phyloP scores from a whole-genome alignment of 192 early-diverging fungal species.

The Paraglomus brasilianum region DNA sequence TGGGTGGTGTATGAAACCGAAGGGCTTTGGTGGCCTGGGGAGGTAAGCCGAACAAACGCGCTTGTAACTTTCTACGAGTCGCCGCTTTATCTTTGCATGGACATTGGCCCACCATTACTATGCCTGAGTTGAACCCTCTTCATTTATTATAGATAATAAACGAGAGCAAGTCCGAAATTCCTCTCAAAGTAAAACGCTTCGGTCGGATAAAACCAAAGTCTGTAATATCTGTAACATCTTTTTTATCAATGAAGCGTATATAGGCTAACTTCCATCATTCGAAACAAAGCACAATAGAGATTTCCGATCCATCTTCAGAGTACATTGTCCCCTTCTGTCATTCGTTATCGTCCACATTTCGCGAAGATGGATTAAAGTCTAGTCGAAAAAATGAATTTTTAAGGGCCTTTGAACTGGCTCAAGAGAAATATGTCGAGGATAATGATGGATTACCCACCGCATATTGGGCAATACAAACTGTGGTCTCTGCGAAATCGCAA shows the following conservation, averaged over 20 bases:
- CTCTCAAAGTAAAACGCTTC: neutral
- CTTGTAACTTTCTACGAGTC: neutral
- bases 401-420: neutral
- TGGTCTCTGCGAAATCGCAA: neutral
- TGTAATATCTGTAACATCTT: neutral
- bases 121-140: neutral
- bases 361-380: neutral
- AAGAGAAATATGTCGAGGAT: slow-evolving; percentile 6
- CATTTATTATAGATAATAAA: slow-evolving; percentile 16
- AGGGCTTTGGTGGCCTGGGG: slow-evolving; percentile 15
- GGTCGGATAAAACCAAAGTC: neutral
- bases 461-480: slow-evolving; percentile 7
- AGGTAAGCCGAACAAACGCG: neutral
- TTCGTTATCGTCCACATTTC: neutral
- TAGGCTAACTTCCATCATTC: neutral
- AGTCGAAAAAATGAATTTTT: neutral
- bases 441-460: slow-evolving; percentile 18
- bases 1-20: neutral
- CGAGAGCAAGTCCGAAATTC: neutral
- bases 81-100: too few species aligned
- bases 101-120: too few species aligned
- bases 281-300: neutral
- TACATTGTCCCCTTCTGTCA: neutral
- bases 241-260: neutral
- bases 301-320: neutral